Conservation (phyloP, 2,329 filamentous ascomycete species). For the Arthroderma uncinatum region DNA sequence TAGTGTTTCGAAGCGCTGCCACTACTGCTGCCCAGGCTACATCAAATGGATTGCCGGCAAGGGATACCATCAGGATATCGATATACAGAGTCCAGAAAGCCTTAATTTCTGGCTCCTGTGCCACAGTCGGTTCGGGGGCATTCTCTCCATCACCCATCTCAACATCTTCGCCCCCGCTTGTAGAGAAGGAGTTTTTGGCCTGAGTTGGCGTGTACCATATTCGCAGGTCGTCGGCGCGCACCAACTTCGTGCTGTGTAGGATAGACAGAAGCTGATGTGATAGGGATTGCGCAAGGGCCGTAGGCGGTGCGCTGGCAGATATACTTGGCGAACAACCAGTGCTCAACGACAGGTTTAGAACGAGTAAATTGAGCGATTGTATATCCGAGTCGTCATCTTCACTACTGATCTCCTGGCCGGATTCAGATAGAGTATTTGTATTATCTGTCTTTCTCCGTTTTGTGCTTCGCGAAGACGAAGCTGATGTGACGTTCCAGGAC, state of each 20-base stretch:
- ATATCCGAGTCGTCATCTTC: conserved; percentile 38
- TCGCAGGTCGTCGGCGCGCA: conserved; percentile 57
- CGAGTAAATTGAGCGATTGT: conserved; percentile 54
- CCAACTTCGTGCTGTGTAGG: conserved; percentile 57
- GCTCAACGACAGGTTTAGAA: conserved; percentile 85
- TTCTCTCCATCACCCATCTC: conserved; percentile 35
- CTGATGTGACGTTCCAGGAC: conserved; percentile 37
- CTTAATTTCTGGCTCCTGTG: conserved; percentile 46
- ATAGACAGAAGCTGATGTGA: conserved; percentile 69
- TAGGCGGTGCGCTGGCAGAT: conserved; percentile 72
- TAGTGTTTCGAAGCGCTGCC: conserved; percentile 67
- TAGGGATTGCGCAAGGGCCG: conserved; percentile 68
- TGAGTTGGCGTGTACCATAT: conserved; percentile 54
- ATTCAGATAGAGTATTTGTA: conserved; percentile 15
- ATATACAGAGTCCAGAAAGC: conserved; percentile 95
- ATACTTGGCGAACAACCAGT: conserved; percentile 83
- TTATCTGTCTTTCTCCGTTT: conserved; percentile 23
- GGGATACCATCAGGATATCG: conserved; percentile 85
- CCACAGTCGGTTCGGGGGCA: conserved; percentile 18
- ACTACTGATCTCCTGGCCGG: conserved; percentile 36
- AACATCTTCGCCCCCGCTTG: conserved; percentile 23
- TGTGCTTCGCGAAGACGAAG: conserved; percentile 22
- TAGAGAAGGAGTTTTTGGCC: conserved; percentile 14
- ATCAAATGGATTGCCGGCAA: conserved; percentile 87
- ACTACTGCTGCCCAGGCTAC: conserved; percentile 77